Evolutionary conservation across 2,329 filamentous ascomycete species (phyloP), one percentile per base, ranked within the genome.

Genomic region (Thielaviopsis euricoi): DNA sequence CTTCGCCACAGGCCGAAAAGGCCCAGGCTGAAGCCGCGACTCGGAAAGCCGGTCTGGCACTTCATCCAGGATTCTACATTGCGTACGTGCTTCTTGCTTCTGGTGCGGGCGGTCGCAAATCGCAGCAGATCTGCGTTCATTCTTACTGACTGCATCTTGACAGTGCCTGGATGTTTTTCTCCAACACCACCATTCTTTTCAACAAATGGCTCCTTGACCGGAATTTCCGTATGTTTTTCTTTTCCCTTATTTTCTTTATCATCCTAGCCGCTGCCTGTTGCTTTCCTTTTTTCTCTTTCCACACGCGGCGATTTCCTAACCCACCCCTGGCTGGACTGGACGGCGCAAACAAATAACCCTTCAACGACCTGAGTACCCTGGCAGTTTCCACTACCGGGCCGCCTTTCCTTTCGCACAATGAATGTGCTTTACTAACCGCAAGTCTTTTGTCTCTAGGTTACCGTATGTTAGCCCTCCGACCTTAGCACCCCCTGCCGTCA

Each of bases 191-290:
- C 61, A 94, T 95, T 67, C 74, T 95, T 61, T 94, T 94, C 77
- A 95, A 95, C 77, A 95, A 95, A 74, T 90, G 86, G 80, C 81
- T 95, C 54, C 78, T 95, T 60, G 81, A 87, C 67, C 82, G 80
- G 62, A 79, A 68, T 64, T 76, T 73, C 64, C 74, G 74, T 76
- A 73, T 62, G 73, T 69, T 55, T 17, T 40, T 53, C 26, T 52
- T 59, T 54, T 51, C 37, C 52, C 15, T 33, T 10, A 25, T 21
- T 13, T 33, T 26, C 9, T 26, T n/a, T n/a, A n/a, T n/a, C n/a
- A n/a, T n/a, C 25, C 9, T 26, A 26, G 9, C 25, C 25, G n/a
- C 25, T 26, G 25, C 10, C 26, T n/a, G 26, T 26, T 26, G 25
- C 22, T 21, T n/a, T 22, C 12, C 25, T 1, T 52, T 25, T 52